Evolutionary conservation across 2,329 filamentous ascomycete species (phyloP).

Genomic region (Ophiobolus disseminans): DNA sequence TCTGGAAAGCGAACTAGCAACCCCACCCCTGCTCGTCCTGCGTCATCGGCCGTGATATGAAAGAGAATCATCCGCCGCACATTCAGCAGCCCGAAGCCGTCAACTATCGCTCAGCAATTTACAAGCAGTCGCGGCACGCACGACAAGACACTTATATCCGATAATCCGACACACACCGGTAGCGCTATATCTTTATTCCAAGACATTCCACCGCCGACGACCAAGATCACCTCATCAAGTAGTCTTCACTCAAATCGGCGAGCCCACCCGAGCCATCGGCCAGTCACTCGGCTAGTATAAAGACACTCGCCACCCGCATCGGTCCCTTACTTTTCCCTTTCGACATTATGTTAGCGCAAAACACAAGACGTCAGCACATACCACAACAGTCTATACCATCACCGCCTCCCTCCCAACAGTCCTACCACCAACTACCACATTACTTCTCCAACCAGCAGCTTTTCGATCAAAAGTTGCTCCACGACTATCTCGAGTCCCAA

Average conservation of each 20-base stretch:
- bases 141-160: constrained; percentile 29
- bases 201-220: constrained; percentile 34
- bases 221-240: constrained; percentile 45
- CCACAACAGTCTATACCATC: constrained; percentile 38
- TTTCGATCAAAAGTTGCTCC: constrained; percentile 44
- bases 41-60: constrained; percentile 32
- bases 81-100: constrained; percentile 29
- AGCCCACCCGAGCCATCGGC: constrained; percentile 40
- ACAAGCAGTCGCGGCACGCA: constrained; percentile 34
- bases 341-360: constrained; percentile 48
- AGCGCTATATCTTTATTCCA: constrained; percentile 32
- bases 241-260: constrained; percentile 29
- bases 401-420: constrained; percentile 38
- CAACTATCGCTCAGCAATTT: constrained; percentile 45
- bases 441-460: constrained; percentile 32
- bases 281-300: constrained; percentile 44
- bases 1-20: constrained; percentile 23
- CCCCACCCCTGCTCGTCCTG: constrained; percentile 25
- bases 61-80: constrained; percentile 31
- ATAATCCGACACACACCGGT: too few species aligned
- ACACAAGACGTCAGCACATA: constrained; percentile 48
- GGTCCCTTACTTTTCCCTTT: constrained; percentile 39
- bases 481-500: constrained; percentile 49
- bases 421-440: constrained; percentile 39
- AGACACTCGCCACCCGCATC: constrained; percentile 47